phyloP scores from a whole-genome alignment of 2,329 filamentous ascomycete species.

The Bretziella fagacearum region DNA sequence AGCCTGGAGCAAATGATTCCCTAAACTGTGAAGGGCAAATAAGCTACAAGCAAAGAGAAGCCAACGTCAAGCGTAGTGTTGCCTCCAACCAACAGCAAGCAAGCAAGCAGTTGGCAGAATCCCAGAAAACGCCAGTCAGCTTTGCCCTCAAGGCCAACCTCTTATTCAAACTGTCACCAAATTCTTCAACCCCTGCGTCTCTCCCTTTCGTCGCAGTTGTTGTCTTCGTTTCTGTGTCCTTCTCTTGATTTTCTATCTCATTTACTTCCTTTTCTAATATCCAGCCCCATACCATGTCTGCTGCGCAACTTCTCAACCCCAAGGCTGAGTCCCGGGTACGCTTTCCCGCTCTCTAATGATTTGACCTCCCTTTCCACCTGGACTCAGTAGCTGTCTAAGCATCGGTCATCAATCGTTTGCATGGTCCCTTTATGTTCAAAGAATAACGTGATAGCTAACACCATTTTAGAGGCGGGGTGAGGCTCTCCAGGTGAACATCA shows the following conservation, averaged over 20 bases:
- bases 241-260: slow-evolving; percentile 16
- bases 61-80: background rate
- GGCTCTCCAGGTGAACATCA: slow-evolving; percentile 93
- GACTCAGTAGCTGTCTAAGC: background rate
- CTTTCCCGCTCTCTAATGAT: too few relatives aligned
- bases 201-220: background rate
- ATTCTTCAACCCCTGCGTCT: slow-evolving; percentile 9
- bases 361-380: background rate
- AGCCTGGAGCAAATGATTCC: background rate
- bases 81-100: background rate
- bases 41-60: background rate
- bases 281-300: slow-evolving; percentile 52
- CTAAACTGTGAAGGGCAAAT: background rate
- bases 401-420: slow-evolving; percentile 3
- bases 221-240: slow-evolving; percentile 3
- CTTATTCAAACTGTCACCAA: slow-evolving; percentile 10
- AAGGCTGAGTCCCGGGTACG: slow-evolving; percentile 94
- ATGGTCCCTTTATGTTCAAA: background rate
- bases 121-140: background rate
- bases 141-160: slow-evolving; percentile 7
- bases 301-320: slow-evolving; percentile 92
- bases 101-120: background rate
- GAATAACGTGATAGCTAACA: slow-evolving; percentile 11
- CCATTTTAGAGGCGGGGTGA: slow-evolving; percentile 68
- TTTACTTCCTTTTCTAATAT: slow-evolving; percentile 26